A percentile compares a stretch with the other conserved stretches of the same genome.
Conservation (phyloP, 2,329 filamentous ascomycete species). For the Fusarium albosuccineum region DNA sequence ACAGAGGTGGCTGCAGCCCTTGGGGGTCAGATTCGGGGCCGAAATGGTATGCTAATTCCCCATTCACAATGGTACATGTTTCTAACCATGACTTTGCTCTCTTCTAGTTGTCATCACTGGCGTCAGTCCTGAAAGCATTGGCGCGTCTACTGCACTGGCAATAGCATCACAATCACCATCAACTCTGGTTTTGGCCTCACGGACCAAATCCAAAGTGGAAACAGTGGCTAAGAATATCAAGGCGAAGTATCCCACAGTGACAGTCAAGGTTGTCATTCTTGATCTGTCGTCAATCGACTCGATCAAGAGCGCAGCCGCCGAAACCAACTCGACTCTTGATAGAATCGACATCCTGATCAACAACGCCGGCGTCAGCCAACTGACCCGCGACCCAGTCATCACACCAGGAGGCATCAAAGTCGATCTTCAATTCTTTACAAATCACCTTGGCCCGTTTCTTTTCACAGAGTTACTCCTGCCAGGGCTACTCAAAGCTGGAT, state of each 20-base stretch:
- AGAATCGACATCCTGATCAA: slow-evolving; percentile 30
- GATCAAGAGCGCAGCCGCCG: slow-evolving; percentile 2
- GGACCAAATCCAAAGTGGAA: slow-evolving; percentile 13
- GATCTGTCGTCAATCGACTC: slow-evolving; percentile 25
- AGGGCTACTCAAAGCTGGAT: slow-evolving; percentile 43
- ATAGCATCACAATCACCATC: slow-evolving; percentile 20
- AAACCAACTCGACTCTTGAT: neutral
- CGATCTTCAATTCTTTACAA: slow-evolving; percentile 48
- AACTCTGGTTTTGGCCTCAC: slow-evolving; percentile 17
- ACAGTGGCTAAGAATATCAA: slow-evolving; percentile 9
- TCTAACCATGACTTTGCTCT: neutral
- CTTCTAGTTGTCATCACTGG: slow-evolving; percentile 23
- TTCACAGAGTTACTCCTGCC: slow-evolving; percentile 55
- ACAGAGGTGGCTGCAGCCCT: slow-evolving; percentile 17
- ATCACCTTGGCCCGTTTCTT: slow-evolving; percentile 56
- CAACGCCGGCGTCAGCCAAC: slow-evolving; percentile 27
- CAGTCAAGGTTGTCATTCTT: slow-evolving; percentile 1
- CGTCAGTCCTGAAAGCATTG: slow-evolving; percentile 19
- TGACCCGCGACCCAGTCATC: slow-evolving; percentile 3
- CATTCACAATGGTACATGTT: neutral
- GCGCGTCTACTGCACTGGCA: slow-evolving; percentile 15
- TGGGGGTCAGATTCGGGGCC: slow-evolving; percentile 6
- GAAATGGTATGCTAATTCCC: slow-evolving; percentile 4
- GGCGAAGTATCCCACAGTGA: neutral
- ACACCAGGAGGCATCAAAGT: slow-evolving; percentile 9